Evolutionary conservation across 257 asterid genomes (phyloP).

Genomic region (Petrea volubilis): DNA sequence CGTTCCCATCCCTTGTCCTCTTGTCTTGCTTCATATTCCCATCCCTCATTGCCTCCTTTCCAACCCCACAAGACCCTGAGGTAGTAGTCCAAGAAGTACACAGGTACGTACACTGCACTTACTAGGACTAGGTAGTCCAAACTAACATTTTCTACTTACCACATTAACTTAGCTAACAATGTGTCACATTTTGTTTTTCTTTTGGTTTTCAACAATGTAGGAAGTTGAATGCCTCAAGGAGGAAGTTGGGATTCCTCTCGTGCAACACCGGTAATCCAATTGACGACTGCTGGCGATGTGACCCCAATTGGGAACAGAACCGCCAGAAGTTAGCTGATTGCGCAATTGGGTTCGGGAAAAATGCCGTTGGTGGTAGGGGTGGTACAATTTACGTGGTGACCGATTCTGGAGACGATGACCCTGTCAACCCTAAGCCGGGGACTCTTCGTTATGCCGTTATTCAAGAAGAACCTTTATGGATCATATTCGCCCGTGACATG

Average conservation of each 20-base stretch:
- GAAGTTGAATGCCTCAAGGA: constrained; percentile 46
- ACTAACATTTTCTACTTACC: too few species aligned
- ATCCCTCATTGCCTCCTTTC: constrained; percentile 42
- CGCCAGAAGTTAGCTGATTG: constrained; percentile 61
- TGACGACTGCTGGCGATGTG: constrained; percentile 68
- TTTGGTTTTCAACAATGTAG: constrained; percentile 22
- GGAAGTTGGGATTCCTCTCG: constrained; percentile 52
- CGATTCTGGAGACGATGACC: constrained; percentile 44
- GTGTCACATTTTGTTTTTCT: background rate
- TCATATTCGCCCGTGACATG: constrained; percentile 65
- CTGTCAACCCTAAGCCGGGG: constrained; percentile 57
- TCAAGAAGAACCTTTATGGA: constrained; percentile 58
- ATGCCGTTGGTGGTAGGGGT: constrained; percentile 61
- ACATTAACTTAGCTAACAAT: background rate
- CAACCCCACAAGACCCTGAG: constrained; percentile 45
- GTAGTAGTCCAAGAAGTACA: constrained; percentile 50
- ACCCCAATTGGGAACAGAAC: constrained; percentile 50
- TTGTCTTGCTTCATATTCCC: constrained; percentile 23
- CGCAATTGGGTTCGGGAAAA: constrained; percentile 64
- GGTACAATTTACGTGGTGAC: constrained; percentile 60
- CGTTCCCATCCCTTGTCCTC: constrained; percentile 22
- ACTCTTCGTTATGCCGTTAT: constrained; percentile 59
- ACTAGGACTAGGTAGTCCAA: background rate
- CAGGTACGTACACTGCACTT: constrained; percentile 34
- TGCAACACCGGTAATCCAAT: constrained; percentile 64